A percentile compares a stretch with the other conserved stretches of the same genome.
Conservation (phyloP, 2,329 filamentous ascomycete genomes). For the Fusarium pilosicola region DNA sequence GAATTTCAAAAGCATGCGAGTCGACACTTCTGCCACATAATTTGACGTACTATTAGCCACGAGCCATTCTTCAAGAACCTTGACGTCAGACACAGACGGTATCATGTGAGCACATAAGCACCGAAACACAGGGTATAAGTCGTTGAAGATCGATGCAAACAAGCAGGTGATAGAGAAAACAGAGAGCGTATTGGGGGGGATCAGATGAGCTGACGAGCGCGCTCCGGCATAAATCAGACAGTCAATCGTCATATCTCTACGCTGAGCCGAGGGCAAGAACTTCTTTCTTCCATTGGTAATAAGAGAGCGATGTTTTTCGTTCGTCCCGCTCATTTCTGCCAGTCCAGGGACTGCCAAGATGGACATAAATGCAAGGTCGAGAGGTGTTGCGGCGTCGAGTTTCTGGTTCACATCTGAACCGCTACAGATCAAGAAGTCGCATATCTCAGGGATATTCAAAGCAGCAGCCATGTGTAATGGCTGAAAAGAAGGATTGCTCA, state of each 20-base stretch:
- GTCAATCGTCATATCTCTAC: background rate
- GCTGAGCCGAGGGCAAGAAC: background rate
- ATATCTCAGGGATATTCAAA: constrained; percentile 16
- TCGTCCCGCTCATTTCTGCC: fast-evolving
- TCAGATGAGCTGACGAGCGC: background rate
- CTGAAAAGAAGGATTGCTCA: background rate
- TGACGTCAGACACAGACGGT: fast-evolving
- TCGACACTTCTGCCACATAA: background rate
- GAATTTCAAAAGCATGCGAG: background rate
- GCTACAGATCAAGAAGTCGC: background rate
- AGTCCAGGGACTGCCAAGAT: background rate
- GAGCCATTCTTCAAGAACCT: background rate
- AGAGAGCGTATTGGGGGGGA: background rate
- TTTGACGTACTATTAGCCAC: fast-evolving
- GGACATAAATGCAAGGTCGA: background rate
- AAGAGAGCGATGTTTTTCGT: fast-evolving
- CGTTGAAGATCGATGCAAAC: background rate
- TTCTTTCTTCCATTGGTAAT: fast-evolving
- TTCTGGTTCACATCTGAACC: background rate
- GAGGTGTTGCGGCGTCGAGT: background rate
- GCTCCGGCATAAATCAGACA: background rate
- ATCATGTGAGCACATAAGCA: fast-evolving
- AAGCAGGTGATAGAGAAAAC: background rate
- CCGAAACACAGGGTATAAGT: background rate
- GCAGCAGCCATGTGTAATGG: constrained; percentile 22